These are phyloP conservation scores for Mercurialis annua DNA, from an alignment of 345 rosid genomes.

Conservation along the genomic window DNA sequence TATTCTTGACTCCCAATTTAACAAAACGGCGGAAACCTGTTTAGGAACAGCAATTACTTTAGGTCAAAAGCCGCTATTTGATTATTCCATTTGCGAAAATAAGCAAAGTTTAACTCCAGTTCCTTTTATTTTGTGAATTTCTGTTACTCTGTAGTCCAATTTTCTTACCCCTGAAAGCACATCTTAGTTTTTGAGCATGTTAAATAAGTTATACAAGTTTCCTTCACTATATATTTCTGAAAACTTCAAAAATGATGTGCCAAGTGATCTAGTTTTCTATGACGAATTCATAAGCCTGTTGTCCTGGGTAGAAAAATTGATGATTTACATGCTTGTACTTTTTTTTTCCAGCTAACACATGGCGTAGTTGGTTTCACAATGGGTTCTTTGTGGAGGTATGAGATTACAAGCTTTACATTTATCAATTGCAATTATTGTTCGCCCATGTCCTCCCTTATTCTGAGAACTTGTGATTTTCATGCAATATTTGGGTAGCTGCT, in stretches of 20 bases:
- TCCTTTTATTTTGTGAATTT: not conserved
- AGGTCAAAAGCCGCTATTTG: not conserved
- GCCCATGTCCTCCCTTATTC: not conserved
- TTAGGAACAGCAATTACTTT: too few species aligned
- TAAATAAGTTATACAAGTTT: not conserved
- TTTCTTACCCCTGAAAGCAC: not conserved
- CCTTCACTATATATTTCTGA: not conserved
- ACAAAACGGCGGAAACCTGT: too few species aligned
- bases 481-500: not conserved
- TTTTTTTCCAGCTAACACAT: conserved; percentile 63
- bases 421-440: not conserved
- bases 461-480: not conserved
- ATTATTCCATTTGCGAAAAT: not conserved
- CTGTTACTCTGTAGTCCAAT: not conserved
- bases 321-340: conserved; percentile 10
- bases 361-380: conserved; percentile 80
- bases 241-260: not conserved
- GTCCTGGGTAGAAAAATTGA: not conserved
- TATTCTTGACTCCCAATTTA: too few species aligned
- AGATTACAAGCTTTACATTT: not conserved
- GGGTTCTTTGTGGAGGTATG: conserved; percentile 90
- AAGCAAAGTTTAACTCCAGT: not conserved
- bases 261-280: not conserved
- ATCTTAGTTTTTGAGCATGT: not conserved
- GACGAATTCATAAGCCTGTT: not conserved